A percentile compares a stretch with the other conserved stretches of the same genome.
Evolutionary conservation across 2,329 filamentous ascomycete species (phyloP).

Genomic region (Microcyclosporella mali): DNA sequence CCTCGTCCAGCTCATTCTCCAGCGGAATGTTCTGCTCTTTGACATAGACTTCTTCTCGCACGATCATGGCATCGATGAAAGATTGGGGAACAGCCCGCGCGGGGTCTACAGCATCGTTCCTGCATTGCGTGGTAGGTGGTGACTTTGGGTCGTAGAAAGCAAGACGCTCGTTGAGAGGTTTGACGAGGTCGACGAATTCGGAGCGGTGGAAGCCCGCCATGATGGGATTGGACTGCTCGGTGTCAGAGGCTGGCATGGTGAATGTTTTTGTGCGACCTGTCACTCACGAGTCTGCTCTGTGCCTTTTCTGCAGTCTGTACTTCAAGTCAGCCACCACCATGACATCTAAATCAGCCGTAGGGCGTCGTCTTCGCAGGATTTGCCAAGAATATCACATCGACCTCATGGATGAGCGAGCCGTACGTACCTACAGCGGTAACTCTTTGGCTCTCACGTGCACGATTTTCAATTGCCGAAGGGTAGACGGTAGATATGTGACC

Average conservation of each 20-base stretch:
- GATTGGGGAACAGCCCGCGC: constrained; percentile 36
- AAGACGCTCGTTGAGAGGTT: constrained; percentile 26
- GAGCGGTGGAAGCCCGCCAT: constrained; percentile 8
- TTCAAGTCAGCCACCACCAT: no score
- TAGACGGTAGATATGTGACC: background rate
- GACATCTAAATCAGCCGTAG: no score
- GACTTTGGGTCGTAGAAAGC: constrained; percentile 26
- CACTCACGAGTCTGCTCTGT: background rate
- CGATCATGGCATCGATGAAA: constrained; percentile 51
- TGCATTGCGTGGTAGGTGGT: constrained; percentile 25
- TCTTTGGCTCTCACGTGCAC: no score
- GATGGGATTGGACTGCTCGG: background rate
- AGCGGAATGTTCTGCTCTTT: constrained; percentile 52
- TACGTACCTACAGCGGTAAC: no score
- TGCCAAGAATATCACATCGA: no score
- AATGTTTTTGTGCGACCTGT: no score
- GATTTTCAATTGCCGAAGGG: background rate
- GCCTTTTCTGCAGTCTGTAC: no score
- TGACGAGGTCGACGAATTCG: constrained; percentile 30
- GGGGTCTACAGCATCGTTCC: constrained; percentile 27
- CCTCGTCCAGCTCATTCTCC: constrained; percentile 70
- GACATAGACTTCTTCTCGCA: constrained; percentile 53
- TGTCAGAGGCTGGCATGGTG: background rate
- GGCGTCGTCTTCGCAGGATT: no score
- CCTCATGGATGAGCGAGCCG: no score